These are phyloP conservation scores for Neocucurbitaria cava DNA, from an alignment of 2,329 filamentous ascomycete species.

Conservation along the genomic window DNA sequence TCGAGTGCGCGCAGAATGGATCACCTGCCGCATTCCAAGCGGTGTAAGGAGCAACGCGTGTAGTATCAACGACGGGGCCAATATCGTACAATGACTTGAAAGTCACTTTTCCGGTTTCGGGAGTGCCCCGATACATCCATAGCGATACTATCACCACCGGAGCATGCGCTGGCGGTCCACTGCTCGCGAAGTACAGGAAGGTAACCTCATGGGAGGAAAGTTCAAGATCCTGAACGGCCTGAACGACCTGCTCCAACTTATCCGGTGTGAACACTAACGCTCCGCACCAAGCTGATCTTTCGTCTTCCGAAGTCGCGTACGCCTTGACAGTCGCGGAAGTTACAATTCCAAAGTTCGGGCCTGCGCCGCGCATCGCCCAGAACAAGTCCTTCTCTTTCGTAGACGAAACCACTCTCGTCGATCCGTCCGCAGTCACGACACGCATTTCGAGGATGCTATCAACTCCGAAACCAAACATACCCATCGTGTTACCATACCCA, in stretches of 20 bases:
- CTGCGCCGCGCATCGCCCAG: slow-evolving; percentile 45
- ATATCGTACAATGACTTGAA: slow-evolving; percentile 46
- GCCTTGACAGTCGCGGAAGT: slow-evolving; percentile 47
- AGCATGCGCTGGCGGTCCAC: slow-evolving; percentile 12
- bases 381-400: slow-evolving; percentile 31
- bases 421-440: slow-evolving; percentile 32
- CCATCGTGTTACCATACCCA: slow-evolving; percentile 63
- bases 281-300: slow-evolving; percentile 21
- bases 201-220: slow-evolving; percentile 43
- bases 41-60: slow-evolving; percentile 40
- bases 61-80: slow-evolving; percentile 28
- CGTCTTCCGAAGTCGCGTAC: slow-evolving; percentile 21
- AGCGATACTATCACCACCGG: slow-evolving; percentile 27
- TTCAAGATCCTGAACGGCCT: slow-evolving; percentile 41
- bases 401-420: slow-evolving; percentile 30
- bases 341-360: slow-evolving; percentile 37
- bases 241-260: slow-evolving; percentile 38
- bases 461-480: slow-evolving; percentile 59
- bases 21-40: slow-evolving; percentile 48
- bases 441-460: slow-evolving; percentile 50
- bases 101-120: slow-evolving; percentile 33
- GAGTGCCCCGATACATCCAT: slow-evolving; percentile 39
- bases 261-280: slow-evolving; percentile 20
- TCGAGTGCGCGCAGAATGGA: slow-evolving; percentile 42
- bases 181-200: slow-evolving; percentile 38